phyloP scores from a whole-genome alignment of 1,139 yeast species.

The Yamadazyma siamensis region DNA sequence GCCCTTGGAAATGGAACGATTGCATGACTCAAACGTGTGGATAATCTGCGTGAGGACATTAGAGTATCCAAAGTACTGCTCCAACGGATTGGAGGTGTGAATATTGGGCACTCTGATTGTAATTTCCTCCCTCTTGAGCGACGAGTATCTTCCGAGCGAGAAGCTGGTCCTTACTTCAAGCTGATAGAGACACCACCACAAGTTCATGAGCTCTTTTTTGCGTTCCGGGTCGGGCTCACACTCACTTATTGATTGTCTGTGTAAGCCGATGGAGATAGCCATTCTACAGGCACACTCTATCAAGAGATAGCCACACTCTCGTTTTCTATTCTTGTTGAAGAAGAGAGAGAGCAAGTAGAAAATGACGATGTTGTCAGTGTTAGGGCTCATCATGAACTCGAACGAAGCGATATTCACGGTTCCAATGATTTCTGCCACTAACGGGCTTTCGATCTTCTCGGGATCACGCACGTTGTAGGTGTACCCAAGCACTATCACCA shows the following conservation, averaged over 20 bases:
- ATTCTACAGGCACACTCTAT: conserved; percentile 39
- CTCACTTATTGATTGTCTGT: conserved; percentile 27
- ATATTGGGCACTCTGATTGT: conserved; percentile 2
- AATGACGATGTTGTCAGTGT: conserved; percentile 39
- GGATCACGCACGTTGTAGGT: conserved; percentile 1
- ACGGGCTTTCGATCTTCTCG: conserved; percentile 16
- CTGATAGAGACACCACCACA: conserved; percentile 14
- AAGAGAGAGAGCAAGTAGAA: conserved; percentile 35
- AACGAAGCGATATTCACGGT: conserved; percentile 34
- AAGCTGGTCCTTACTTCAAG: conserved; percentile 9
- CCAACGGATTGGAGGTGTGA: neutral
- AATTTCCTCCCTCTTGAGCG: conserved; percentile 7
- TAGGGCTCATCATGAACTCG: conserved; percentile 39
- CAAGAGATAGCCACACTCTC: conserved; percentile 44
- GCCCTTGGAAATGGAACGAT: neutral
- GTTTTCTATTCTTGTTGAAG: conserved; percentile 34
- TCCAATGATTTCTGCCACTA: conserved; percentile 1
- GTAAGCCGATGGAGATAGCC: conserved; percentile 41
- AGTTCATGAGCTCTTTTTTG: conserved; percentile 9
- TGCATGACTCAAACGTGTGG: conserved; percentile 2
- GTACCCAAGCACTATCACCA: conserved; percentile 38
- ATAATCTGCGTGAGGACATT: conserved; percentile 5
- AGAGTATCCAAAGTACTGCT: conserved; percentile 1
- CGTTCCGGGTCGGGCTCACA: conserved; percentile 5
- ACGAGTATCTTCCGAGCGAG: conserved; percentile 13